Base-by-base conservation (phyloP, 805 yeast species). In the Ogataea henricii region DNA sequence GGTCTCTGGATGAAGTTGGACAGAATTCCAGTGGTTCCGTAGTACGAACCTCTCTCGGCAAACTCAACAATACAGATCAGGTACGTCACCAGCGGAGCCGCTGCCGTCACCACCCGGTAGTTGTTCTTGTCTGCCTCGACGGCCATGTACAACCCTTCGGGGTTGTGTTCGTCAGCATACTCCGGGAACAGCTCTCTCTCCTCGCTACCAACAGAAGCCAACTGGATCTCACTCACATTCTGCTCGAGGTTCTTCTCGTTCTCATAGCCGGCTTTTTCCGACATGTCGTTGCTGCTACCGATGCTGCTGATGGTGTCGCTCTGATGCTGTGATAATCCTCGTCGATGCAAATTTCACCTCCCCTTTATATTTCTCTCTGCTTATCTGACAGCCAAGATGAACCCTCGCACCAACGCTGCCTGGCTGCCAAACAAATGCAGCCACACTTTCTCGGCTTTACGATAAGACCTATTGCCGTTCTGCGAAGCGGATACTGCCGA, bases 11-110 rank as follows among this genome's bases (percentile, higher is more conserved):
- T 70, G 54, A 77, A 77, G 57, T 78, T 78, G 25, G 76, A 62
- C 46, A 77, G 67, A 39, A 73, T 59, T 55, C 74, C 74, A 33
- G 66, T 57, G 8, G 70, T 69, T 20, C 81, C 78, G 53, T 74
- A 78, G 57, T 77, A 78, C 5, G 81, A 76, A 45, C 78, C 82
- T 65, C 82, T 70, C 62, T 78, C 82, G 16, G 81, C 79, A 54
- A 78, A 74, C 55, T 78, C 83, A 36, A 72, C 59, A 36, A 63
- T 46, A 52, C 79, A 81, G 48, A 83, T 74, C 45, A 81, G 65
- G 65, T 79, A 81, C 32, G 76, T 65, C 25, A 72, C 69, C 47
- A 67, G 68, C 12, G 81, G 77, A 43, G 82, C 77, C 25, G 68
- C 60, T 30, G 83, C 85, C 17, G 72, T 59, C 9, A 71, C 57